Conservation (phyloP, 495 filamentous ascomycete species). For the Talaromyces borbonicus region DNA sequence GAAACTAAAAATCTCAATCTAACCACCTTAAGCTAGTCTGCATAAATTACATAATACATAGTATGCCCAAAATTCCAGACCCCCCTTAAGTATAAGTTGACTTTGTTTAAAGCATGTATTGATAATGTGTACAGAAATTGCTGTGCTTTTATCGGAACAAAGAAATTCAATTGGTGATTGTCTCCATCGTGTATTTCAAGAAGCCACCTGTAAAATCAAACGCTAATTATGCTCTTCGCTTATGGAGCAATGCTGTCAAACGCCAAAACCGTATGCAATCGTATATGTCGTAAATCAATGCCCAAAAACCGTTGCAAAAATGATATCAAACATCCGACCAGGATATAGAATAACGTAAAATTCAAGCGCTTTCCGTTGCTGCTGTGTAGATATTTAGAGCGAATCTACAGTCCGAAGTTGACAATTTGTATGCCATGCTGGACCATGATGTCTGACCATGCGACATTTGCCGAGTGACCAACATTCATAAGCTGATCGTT, state of each 20-base stretch:
- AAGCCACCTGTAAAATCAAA: background rate
- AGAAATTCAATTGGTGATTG: background rate
- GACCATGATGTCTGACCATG: constrained; percentile 38
- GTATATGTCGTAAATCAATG: constrained; percentile 1
- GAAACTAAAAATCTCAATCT: too few relatives aligned
- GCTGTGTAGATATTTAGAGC: constrained; percentile 1
- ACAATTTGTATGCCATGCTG: constrained; percentile 33
- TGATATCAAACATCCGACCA: too few relatives aligned
- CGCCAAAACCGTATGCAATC: background rate
- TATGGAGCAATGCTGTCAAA: background rate
- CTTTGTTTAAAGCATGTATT: background rate
- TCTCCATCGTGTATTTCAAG: background rate
- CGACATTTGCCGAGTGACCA: constrained; percentile 29
- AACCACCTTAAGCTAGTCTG: too few relatives aligned
- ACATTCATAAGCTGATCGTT: constrained; percentile 24
- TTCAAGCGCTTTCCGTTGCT: too few relatives aligned
- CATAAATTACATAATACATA: too few relatives aligned
- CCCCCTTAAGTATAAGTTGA: too few relatives aligned
- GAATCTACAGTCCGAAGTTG: constrained; percentile 28
- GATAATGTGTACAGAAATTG: background rate
- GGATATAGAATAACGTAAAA: too few relatives aligned
- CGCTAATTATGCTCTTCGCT: background rate
- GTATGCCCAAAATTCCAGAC: too few relatives aligned
- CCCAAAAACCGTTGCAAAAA: background rate
- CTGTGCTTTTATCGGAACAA: background rate